Conservation (phyloP, 2,329 filamentous ascomycete genomes). For the Karstenula rhodostoma region DNA sequence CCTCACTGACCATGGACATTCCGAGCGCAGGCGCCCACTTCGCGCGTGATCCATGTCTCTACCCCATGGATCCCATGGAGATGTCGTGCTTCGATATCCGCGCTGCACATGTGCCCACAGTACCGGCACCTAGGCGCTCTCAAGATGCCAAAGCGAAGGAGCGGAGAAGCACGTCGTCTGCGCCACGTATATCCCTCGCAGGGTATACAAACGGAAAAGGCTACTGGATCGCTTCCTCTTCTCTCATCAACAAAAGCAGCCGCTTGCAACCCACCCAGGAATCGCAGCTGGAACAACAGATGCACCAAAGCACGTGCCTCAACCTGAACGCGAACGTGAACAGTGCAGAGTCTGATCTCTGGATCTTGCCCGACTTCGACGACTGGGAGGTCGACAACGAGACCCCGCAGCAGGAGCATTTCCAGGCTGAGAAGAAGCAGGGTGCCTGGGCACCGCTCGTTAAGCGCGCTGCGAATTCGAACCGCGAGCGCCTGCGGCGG, state of each 20-base stretch:
- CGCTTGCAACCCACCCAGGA: slow-evolving; percentile 18
- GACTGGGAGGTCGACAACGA: slow-evolving; percentile 35
- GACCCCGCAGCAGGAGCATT: slow-evolving; percentile 12
- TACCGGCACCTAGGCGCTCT: slow-evolving; percentile 13
- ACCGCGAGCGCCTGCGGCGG: slow-evolving; percentile 38
- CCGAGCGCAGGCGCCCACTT: slow-evolving; percentile 18
- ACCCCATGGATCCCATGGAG: slow-evolving; percentile 24
- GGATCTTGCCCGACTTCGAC: slow-evolving; percentile 44
- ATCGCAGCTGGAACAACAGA: slow-evolving; percentile 18
- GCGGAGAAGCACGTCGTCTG: slow-evolving; percentile 17
- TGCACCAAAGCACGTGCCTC: slow-evolving; percentile 35
- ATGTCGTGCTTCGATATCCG: slow-evolving; percentile 21
- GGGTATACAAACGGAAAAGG: slow-evolving; percentile 11
- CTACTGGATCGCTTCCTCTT: slow-evolving; percentile 26
- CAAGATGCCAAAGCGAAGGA: slow-evolving; percentile 18
- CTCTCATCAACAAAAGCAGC: slow-evolving; percentile 21
- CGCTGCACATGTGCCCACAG: slow-evolving; percentile 17
- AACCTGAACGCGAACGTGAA: slow-evolving; percentile 24
- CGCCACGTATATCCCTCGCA: slow-evolving; percentile 18
- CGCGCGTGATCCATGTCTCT: slow-evolving; percentile 28
- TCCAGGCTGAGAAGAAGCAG: not conserved
- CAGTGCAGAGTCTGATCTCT: slow-evolving; percentile 35
- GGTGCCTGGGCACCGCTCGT: slow-evolving; percentile 31
- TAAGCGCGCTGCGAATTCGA: slow-evolving; percentile 37
- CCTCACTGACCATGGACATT: slow-evolving; percentile 23